Base-by-base conservation (phyloP, 2,329 filamentous ascomycete species). In the Magnaporthiopsis poae region DNA sequence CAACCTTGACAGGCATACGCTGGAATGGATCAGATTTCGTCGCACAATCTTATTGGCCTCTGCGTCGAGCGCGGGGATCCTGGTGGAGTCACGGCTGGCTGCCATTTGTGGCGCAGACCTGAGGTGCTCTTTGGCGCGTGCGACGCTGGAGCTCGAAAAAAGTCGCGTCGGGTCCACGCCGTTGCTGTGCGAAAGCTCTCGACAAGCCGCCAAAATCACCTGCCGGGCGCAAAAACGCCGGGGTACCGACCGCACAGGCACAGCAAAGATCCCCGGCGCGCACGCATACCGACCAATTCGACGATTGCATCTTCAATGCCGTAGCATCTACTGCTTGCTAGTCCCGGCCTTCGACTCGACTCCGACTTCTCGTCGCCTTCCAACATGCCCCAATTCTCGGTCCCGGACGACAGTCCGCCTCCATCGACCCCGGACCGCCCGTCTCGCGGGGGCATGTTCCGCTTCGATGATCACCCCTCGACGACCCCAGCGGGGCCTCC, bases 401-500 rank as follows among this genome's bases (percentile, higher is more conserved):
- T 62, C 61, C 61, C 61, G 29, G 64, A 65, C 56, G 70, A 73
- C 60, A 80, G 75, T 69, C 78, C 78, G 36, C 76, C 77, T 65
- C 83, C 82, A 1, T 80, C 81, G 27, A 86, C 83, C 2, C 83
- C 83, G 3, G 80, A 82, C 31, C 77, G 77, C 67, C 74, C 72
- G 66, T 74, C 74, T 39, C 73, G 73, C 36, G 73, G 74, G 27
- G 77, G 74, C 56, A 72, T 76, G 60, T 80, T 79, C 60, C 75
- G 74, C 56, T 78, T 79, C 59, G 79, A 74, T 68, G 77, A 81
- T 11, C 76, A 79, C 64, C 81, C 82, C 8, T 81, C 83, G 56
- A 85, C 82, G 2, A 86, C 84, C 1, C 83, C 84, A 5, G 80
- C 80, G 25, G 83, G 80, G 0, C 80, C 80, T 33, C 82, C 83